These are phyloP conservation scores for Mimosa bimucronata DNA, from an alignment of 306 rosid genomes.

Conservation along the genomic window DNA sequence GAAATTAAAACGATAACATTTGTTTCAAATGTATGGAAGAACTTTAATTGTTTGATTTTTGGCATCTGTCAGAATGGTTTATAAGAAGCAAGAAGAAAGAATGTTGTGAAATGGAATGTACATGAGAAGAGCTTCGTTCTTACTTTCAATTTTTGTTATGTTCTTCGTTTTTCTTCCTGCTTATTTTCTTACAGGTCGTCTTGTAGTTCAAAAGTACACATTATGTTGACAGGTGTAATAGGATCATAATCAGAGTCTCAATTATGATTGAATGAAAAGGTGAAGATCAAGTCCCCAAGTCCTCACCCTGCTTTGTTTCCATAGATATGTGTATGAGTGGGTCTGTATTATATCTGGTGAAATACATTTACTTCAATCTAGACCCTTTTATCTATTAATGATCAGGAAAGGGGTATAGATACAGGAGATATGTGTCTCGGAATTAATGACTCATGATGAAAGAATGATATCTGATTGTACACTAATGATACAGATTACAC, in stretches of 20 bases:
- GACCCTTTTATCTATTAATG: too few species aligned
- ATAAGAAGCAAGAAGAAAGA: neutral
- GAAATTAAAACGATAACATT: neutral
- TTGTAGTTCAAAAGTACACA: neutral
- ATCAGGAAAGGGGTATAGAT: too few species aligned
- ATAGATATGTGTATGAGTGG: neutral
- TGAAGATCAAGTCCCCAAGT: neutral
- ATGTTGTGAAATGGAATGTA: neutral
- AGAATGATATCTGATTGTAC: too few species aligned
- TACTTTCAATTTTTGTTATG: neutral
- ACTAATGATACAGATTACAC: too few species aligned
- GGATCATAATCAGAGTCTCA: neutral
- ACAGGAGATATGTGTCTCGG: too few species aligned
- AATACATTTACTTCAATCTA: conserved; percentile 2
- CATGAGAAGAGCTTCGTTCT: neutral
- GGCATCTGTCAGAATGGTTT: neutral
- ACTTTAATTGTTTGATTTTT: neutral
- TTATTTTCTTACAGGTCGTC: neutral
- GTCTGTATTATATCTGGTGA: neutral
- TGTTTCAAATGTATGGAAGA: neutral
- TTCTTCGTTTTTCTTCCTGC: neutral
- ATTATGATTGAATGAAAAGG: neutral
- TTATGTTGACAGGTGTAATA: neutral
- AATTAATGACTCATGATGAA: too few species aligned
- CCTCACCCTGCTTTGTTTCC: neutral